Evolutionary conservation across 106 monocot genomes (phyloP), one percentile per base, ranked within the genome.

Genomic region (Acorus gramineus): DNA sequence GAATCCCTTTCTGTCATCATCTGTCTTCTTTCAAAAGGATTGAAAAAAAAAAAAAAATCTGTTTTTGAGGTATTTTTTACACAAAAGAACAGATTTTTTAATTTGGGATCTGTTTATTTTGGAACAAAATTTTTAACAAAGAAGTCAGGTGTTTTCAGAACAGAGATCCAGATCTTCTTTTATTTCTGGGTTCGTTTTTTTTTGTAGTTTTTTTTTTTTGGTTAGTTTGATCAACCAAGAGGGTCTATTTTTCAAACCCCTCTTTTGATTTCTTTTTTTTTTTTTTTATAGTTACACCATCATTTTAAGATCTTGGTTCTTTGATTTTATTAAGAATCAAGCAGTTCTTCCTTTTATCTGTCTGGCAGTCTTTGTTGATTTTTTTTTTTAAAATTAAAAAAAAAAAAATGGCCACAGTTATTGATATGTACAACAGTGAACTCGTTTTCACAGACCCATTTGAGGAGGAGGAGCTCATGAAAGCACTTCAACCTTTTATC

Each of bases 401-500:
- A 11, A 9, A 70, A 56, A 49, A 10, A 44, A 86, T 87, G 88
- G 81, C 84, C 42, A 64, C 88, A 57, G 81, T 79, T 77, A 73
- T 82, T 68, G 81, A 84, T 70, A 66, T 81, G 71, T 76, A 84
- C 43, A 83, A 73, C 74, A 78, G 72, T 66, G 46, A 53, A 50
- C 11, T 60, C 62, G 54, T 62, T 11, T 79, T 84, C 54, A 49
- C 64, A 55, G 69, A 78, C 61, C 75, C 76, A 46, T 67, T 71
- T 43, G 63, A 53, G 7, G 74, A 73, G 79, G 89, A 85, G 71
- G 28, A 28, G 28, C 79, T 89, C 10, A 82, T 85, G 85, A 72
- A 74, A 71, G 89, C 89, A 63, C 82, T 89, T 60, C 77, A 85
- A 60, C 89, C 89, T 85, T 89, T 85, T 85, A 72, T 89, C 57